Base-by-base conservation (phyloP, 306 rosid genomes). In the Vachellia pachyceras region DNA sequence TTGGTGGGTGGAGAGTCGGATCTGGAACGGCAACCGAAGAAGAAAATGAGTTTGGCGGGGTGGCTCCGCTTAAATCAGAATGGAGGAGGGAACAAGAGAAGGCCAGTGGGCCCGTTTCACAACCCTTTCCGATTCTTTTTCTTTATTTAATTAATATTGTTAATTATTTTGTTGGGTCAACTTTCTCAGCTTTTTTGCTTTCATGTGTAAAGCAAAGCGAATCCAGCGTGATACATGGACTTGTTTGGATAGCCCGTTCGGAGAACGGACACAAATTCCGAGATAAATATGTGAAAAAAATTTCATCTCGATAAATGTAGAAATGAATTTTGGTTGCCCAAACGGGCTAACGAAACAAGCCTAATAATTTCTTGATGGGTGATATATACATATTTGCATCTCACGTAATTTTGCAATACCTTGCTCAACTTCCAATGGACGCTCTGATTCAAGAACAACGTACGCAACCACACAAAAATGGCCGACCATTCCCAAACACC, bases 21-120 rank as follows among this genome's bases (percentile, higher is more conserved):
- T 85, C 88, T 85, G 85, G 17, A 50, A 78, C 12, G 1, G 37
- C 5, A 36, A 65, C 4, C 1, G 37, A 10, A 25, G 36, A 9
- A 22, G 35, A 58, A 23, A 49, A 45, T 15, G 33, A 29, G 2
- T 29, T 29, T 29, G 33, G 33, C 33, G 33, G 33, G 33, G 33
- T 29, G 12, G 29, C 4, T 13, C 11, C 37, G 13, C n/a, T 68
- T 18, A 40, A 54, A 54, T 54, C 22, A 17, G 23, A n/a, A 20
- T 2, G 49, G 44, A 18, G 23, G 6, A 8, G n/a, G 33, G 49
- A 68, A 68, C 33, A 20, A 40, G 73, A 41, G 23, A 22, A 58
- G 4, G 33, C 20, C 69, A 33, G 71, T 14, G 9, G 71, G 46
- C 45, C 44, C n/a, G 11, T 64, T 14, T 35, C 8, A 18, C 17